Evolutionary conservation across 352 stramenopile genomes (phyloP), one percentile per base, ranked within the genome.

Genomic region (Phytopythium mirpurense): DNA sequence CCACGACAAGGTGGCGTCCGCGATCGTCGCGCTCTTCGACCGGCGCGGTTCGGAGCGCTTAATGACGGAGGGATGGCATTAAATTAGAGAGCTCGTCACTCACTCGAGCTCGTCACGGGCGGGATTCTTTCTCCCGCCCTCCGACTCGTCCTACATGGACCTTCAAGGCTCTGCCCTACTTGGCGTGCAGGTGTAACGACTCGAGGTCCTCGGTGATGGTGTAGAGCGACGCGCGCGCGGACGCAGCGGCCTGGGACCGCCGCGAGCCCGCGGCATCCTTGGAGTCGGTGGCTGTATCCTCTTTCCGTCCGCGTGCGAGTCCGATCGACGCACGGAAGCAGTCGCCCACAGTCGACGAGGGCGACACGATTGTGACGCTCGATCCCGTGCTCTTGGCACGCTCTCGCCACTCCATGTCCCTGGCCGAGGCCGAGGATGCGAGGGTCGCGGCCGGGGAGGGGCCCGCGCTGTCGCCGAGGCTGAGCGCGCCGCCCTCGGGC

Each of bases 1-100:
- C 27, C 62, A 68, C 2, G 62, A 74, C 46, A 82, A 83, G 60
- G 75, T 88, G 36, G 79, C 72, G 7, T 74, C 68, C 7, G 78
- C 62, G 11, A 78, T 86, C 42, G 74, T 83, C 7, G 69, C 76
- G 36, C 58, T 88, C 7, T 85, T 88, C 56, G 63, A 70, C 50
- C 44, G 46, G 15, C 16, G 27, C n/a, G n/a, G n/a, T n/a, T n/a
- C n/a, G n/a, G n/a, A n/a, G n/a, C n/a, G n/a, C n/a, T n/a, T n/a
- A n/a, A n/a, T n/a, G n/a, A n/a, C n/a, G n/a, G n/a, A n/a, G 29
- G 5, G 29, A 32, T 32, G 29, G n/a, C 48, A 16, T 27, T 54
- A 23, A 23, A 41, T 36, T 35, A 32, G 11, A 29, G 35, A 41
- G 26, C 9, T n/a, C 5, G 29, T 9, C 5, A 32, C 9, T 5